These are phyloP conservation scores for Apiotrichum veenhuisii DNA, from an alignment of 1,284 basidiomycete genomes.

Conservation along the genomic window DNA sequence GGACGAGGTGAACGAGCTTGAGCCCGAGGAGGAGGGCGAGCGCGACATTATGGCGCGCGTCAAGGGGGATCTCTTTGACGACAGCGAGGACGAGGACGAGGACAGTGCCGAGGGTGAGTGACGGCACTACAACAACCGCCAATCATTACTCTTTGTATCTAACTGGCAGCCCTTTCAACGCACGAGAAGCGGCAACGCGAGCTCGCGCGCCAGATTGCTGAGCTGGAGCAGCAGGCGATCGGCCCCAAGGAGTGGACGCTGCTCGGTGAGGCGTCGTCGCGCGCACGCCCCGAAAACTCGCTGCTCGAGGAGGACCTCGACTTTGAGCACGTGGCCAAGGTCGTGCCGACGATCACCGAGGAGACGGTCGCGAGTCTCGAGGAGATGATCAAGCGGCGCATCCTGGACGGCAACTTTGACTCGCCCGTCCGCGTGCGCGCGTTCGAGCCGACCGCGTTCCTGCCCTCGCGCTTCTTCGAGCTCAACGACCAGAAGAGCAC, in stretches of 20 bases:
- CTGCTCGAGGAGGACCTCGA: constrained; percentile 92
- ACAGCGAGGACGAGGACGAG: constrained; percentile 52
- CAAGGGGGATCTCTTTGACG: constrained; percentile 55
- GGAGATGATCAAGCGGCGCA: constrained; percentile 85
- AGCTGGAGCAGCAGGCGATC: constrained; percentile 56
- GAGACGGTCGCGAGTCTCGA: constrained; percentile 79
- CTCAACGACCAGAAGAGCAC: constrained; percentile 81
- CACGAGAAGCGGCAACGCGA: constrained; percentile 55
- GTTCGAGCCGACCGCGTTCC: constrained; percentile 77
- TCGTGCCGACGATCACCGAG: constrained; percentile 85
- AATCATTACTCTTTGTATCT: background rate
- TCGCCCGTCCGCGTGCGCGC: constrained; percentile 80
- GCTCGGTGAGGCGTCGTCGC: constrained; percentile 81
- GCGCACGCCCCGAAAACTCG: constrained; percentile 82
- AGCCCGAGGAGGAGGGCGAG: constrained; percentile 31
- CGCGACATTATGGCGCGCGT: constrained; percentile 52
- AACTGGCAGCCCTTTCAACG: constrained; percentile 46
- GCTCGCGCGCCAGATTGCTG: constrained; percentile 55
- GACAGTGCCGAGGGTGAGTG: constrained; percentile 34
- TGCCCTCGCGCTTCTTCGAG: constrained; percentile 85
- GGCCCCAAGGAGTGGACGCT: constrained; percentile 80
- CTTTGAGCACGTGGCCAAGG: constrained; percentile 83
- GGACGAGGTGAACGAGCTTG: constrained; percentile 32
- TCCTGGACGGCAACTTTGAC: constrained; percentile 80
- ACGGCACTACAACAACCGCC: too few species aligned